Base-by-base conservation (phyloP, 352 stramenopile genomes). In the Pythium chondricola region DNA sequence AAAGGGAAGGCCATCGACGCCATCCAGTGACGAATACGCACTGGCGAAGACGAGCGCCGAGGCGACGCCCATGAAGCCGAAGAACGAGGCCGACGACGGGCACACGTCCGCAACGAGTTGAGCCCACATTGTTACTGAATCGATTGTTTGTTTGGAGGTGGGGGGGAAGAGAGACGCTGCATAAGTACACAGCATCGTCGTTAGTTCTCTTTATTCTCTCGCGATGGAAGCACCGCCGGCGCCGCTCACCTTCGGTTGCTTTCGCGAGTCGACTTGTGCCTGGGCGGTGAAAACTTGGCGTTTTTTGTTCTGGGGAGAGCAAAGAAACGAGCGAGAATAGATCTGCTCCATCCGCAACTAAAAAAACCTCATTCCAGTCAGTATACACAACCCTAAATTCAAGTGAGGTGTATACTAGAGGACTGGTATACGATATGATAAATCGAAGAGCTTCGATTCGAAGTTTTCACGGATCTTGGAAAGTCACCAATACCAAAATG, bases 61-160 rank as follows among this genome's bases (percentile, higher is more conserved):
- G 51, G 95, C 96, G 14, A 98, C 95, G 57, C 96, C 96, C 94
- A 99, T 99, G 74, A 99, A 99, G 58, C 97, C 97, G 65, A 99
- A 99, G 85, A 99, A 99, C 64, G 96, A 96, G 47, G 96, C 96
- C 65, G 91, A 98, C 51, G 95, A 95, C 38, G 96, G 96, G 38
- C 52, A 61, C 38, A 61, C 52, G 33, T 61, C 52, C 27, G 52
- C 52, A 32, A 55, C 52, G 22, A 61, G 39, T 31, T 61, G 52
- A 32, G 41, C 41, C 27, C 30, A 40, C 52, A 61, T 58, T 32
- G 29, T 33, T 33, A 13, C 7, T 33, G 29, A 33, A 33, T 33
- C 7, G 13, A 13, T 33, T 33, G 29, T 8, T 33, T 33, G 29
- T 8, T 13, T 33, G 29, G 29, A 33, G 29, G 29, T 13, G 29